Evolutionary conservation across 208 protist species (phyloP).

Genomic region (Kentomonas sorsogonicus): DNA sequence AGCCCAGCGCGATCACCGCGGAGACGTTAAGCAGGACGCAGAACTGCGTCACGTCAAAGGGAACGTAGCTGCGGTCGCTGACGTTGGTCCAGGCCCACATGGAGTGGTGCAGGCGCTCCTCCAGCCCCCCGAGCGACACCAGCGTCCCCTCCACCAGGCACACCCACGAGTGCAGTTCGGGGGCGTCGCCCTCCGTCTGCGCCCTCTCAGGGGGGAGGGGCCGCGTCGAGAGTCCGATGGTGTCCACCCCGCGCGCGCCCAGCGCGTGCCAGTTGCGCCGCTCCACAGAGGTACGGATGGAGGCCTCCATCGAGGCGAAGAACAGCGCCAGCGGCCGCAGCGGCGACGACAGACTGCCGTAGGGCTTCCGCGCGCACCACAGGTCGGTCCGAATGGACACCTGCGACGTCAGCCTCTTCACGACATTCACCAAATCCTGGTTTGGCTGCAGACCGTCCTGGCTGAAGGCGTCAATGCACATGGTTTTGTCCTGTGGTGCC

Average conservation of each 20-base stretch:
- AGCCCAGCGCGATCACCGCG: slow-evolving; percentile 44
- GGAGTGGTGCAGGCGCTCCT: slow-evolving; percentile 68
- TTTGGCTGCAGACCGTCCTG: slow-evolving; percentile 63
- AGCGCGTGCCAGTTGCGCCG: too few relatives aligned
- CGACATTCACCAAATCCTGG: slow-evolving; percentile 52
- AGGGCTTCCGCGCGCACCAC: slow-evolving; percentile 23
- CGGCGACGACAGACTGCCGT: too few relatives aligned
- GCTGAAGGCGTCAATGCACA: slow-evolving; percentile 51
- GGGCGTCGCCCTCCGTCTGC: too few relatives aligned
- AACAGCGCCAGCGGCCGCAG: too few relatives aligned
- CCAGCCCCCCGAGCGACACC: slow-evolving; percentile 47
- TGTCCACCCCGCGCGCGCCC: too few relatives aligned
- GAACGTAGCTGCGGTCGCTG: slow-evolving; percentile 28
- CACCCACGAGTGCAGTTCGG: too few relatives aligned
- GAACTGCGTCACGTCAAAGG: slow-evolving; percentile 64
- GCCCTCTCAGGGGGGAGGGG: too few relatives aligned
- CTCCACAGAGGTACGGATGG: too few relatives aligned
- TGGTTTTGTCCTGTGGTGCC: slow-evolving; percentile 23
- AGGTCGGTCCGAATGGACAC: slow-evolving; percentile 21
- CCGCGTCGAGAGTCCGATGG: too few relatives aligned
- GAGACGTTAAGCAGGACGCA: slow-evolving; percentile 45
- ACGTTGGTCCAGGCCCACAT: slow-evolving; percentile 58
- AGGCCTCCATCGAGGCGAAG: too few relatives aligned
- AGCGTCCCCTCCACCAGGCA: too few relatives aligned
- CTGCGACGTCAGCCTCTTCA: slow-evolving; percentile 5